Base-by-base conservation (phyloP, 2,329 filamentous ascomycete genomes). In the Fusarium sp. region DNA sequence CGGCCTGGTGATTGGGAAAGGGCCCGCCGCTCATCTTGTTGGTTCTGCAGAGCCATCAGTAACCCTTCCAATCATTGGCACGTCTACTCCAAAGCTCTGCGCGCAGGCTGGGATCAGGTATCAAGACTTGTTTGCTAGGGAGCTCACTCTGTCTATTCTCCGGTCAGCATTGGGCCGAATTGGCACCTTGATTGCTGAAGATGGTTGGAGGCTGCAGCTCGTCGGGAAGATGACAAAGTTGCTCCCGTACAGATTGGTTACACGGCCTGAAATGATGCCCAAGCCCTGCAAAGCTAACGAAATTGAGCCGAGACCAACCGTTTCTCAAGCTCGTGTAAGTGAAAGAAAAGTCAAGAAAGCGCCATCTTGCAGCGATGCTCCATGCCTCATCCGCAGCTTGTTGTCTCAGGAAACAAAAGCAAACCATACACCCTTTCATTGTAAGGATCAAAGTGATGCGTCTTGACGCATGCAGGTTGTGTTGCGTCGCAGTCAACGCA, bases 21-120 rank as follows among this genome's bases (percentile, higher is more conserved):
- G 31, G 23, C 43, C 54, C 41, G 54, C 46, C 43, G 30, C 43
- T 54, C 43, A 37, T 39, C 57, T 30, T 43, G 39, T 65, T 43
- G 12, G 55, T 44, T 62, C 56, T 51, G 52, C 47, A 52, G 43
- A 65, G 18, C 37, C 30, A 37, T 55, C 50, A 62, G 57, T 23
- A 27, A 54, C 12, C 34, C 34, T 61, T 54, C 41, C 34, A 57
- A 51, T 46, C 30, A 28, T 44, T 34, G 31, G 43, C 31, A 46
- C 18, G 51, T 58, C 30, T 50, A 31, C 37, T 52, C 39, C 43
- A 18, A 34, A 30, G 51, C 43, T 65, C 23, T 41, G 40, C 44
- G 3, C 64, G 63, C 51, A 62, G 44, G 23, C 63, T 43, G 43
- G 63, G 68, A 71, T 66, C 59, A 68, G 40, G 51, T 52, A 68